Conservation (phyloP, 768 basidiomycete genomes). For the Boletus vermiculosoides region DNA sequence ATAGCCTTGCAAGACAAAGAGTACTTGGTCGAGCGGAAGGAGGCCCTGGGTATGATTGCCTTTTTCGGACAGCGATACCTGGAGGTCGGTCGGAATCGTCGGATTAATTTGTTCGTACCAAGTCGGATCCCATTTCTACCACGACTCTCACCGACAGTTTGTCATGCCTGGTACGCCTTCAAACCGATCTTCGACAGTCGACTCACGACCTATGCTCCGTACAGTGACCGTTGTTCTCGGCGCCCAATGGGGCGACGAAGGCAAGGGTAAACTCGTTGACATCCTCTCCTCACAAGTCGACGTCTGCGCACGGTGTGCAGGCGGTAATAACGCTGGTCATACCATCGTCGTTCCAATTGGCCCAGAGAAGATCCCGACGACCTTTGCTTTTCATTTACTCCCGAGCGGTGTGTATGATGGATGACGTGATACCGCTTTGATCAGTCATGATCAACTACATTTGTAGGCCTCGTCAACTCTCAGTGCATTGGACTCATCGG, state of each 20-base stretch:
- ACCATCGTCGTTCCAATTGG: conserved; percentile 86
- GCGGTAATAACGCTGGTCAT: conserved; percentile 98
- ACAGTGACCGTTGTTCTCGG: conserved; percentile 77
- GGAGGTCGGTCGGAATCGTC: too few relatives aligned
- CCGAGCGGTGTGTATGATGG: conserved; percentile 66
- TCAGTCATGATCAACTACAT: not conserved
- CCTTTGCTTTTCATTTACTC: conserved; percentile 92
- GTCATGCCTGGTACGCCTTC: conserved; percentile 26
- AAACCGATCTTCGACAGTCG: not conserved
- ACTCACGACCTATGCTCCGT: conserved; percentile 6
- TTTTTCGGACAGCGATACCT: conserved; percentile 10
- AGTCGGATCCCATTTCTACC: conserved; percentile 9
- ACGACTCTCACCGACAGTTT: conserved; percentile 8
- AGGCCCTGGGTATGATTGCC: conserved; percentile 10
- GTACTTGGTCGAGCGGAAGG: not conserved
- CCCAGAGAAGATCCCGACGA: conserved; percentile 69
- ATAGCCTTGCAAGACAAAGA: not conserved
- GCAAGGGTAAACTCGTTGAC: conserved; percentile 95
- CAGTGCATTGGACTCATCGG: conserved; percentile 86
- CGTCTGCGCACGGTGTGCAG: conserved; percentile 93
- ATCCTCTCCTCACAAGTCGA: conserved; percentile 89
- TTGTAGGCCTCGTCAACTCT: conserved; percentile 32
- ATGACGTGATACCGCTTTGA: not conserved
- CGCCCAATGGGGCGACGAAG: conserved; percentile 91
- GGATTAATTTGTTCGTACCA: not conserved